These are phyloP conservation scores for Acorus gramineus DNA, from an alignment of 106 monocot species.

Conservation along the genomic window DNA sequence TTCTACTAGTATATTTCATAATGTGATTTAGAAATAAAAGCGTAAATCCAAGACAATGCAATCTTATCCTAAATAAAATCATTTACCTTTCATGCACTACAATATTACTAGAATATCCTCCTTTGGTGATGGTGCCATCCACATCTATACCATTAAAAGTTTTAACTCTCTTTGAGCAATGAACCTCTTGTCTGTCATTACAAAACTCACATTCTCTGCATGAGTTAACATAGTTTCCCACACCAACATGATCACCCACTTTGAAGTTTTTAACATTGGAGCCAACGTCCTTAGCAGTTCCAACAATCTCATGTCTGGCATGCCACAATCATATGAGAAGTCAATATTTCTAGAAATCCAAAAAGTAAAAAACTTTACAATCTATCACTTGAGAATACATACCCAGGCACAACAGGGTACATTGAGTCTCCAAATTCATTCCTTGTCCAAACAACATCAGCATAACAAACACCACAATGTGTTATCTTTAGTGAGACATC, in stretches of 20 bases:
- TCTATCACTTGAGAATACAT: neutral
- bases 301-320: constrained; percentile 62
- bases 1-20: no score
- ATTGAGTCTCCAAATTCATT: constrained; percentile 41
- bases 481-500: constrained; percentile 61
- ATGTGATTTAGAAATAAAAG: neutral
- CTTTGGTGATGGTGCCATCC: constrained; percentile 81
- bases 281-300: constrained; percentile 32
- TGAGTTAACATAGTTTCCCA: constrained; percentile 74
- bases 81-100: constrained; percentile 81
- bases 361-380: neutral
- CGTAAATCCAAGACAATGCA: neutral
- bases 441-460: constrained; percentile 60
- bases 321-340: neutral
- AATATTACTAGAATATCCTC: constrained; percentile 75
- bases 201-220: constrained; percentile 73
- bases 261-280: constrained; percentile 47
- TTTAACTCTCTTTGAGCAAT: constrained; percentile 24
- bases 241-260: constrained; percentile 67
- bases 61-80: neutral
- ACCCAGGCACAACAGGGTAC: constrained; percentile 83
- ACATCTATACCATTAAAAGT: constrained; percentile 62
- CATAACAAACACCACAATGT: constrained; percentile 77
- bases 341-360: neutral
- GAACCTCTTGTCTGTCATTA: constrained; percentile 36